phyloP scores from a whole-genome alignment of 116 monocot species.

The Papilionanthe hybrid region DNA sequence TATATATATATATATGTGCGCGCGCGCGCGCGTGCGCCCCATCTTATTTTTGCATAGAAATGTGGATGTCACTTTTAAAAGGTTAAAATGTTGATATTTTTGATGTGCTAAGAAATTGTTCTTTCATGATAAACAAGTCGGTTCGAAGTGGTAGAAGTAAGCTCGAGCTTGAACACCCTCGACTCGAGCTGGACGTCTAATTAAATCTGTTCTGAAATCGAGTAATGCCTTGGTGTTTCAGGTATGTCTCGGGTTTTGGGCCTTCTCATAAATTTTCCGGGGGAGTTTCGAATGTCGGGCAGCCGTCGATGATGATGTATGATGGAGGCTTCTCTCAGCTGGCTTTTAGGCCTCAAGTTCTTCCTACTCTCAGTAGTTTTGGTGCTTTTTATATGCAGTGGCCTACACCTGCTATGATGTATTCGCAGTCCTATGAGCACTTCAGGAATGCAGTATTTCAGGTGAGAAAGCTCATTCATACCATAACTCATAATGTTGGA shows the following conservation, averaged over 20 bases:
- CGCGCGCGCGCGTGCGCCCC: too few species aligned
- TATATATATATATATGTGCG: too few species aligned
- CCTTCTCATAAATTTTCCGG: slow-evolving; percentile 11
- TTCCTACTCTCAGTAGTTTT: neutral
- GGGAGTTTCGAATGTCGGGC: slow-evolving; percentile 12
- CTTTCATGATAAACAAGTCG: too few species aligned
- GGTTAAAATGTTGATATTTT: too few species aligned
- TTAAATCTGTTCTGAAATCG: neutral
- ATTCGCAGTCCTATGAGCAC: slow-evolving; percentile 30
- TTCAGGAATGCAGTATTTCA: slow-evolving; percentile 25
- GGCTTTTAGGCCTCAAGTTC: slow-evolving; percentile 11
- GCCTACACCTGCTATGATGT: slow-evolving; percentile 27
- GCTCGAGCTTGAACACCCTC: too few species aligned
- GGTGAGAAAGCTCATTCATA: slow-evolving; percentile 9
- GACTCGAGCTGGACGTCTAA: neutral
- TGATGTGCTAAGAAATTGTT: too few species aligned
- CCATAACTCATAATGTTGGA: neutral
- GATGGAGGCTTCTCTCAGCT: slow-evolving; percentile 27
- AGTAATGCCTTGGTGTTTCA: neutral
- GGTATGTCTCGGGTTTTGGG: slow-evolving; percentile 19
- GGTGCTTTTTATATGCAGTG: slow-evolving; percentile 30
- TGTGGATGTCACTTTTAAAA: too few species aligned
- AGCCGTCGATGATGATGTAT: slow-evolving; percentile 13
- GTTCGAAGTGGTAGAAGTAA: too few species aligned
- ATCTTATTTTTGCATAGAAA: too few species aligned